Percentiles rank a stretch among this genome's conserved stretches.
phyloP scores from a whole-genome alignment of 805 yeast species.

The Wickerhamiella nectarea region DNA sequence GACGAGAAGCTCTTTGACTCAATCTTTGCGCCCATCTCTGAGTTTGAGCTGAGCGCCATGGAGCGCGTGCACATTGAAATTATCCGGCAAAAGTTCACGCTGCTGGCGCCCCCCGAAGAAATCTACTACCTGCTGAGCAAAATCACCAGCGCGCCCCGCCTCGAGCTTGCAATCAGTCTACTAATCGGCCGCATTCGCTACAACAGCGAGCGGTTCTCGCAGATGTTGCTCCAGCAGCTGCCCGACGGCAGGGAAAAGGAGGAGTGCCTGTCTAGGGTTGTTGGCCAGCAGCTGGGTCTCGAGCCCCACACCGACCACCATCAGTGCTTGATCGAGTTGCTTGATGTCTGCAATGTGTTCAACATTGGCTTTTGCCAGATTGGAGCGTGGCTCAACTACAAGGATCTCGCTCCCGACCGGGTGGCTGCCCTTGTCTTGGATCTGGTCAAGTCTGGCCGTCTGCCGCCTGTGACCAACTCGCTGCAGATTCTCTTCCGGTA shows the following conservation, averaged over 20 bases:
- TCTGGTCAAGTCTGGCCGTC: not conserved
- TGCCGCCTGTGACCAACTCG: not conserved
- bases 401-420: not conserved
- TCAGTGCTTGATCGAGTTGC: not conserved
- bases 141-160: not conserved
- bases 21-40: not conserved
- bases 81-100: not conserved
- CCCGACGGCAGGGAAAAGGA: constrained; percentile 1
- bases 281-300: constrained; percentile 4
- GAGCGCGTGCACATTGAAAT: not conserved
- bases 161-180: not conserved
- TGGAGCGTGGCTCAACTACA: constrained; percentile 1
- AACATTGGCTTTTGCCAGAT: constrained; percentile 6
- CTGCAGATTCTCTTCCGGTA: constrained; percentile 1
- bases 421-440: not conserved
- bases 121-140: not conserved
- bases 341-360: constrained; percentile 7
- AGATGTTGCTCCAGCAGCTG: not conserved
- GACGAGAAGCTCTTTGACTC: constrained; percentile 1
- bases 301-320: not conserved
- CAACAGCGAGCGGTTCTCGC: not conserved
- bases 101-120: constrained; percentile 2
- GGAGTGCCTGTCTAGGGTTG: not conserved
- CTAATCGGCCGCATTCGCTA: constrained; percentile 1
- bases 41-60: not conserved